Conservation (phyloP, 2,329 filamentous ascomycete species). For the Aspergillus sp. region DNA sequence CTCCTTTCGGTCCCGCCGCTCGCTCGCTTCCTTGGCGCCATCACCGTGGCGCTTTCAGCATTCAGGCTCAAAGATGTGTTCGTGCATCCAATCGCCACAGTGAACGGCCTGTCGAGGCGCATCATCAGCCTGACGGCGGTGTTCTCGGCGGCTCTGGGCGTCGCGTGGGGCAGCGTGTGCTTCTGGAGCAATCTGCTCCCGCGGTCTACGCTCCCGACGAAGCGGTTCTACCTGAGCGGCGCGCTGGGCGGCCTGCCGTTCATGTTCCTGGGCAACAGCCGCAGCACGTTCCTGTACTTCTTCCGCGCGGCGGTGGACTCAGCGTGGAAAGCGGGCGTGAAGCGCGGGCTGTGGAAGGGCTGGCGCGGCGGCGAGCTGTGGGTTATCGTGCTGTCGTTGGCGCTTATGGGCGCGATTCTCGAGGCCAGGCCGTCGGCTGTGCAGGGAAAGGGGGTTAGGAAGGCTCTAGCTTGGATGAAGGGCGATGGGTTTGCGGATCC, state of each 20-base stretch:
- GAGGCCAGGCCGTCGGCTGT: conserved; percentile 62
- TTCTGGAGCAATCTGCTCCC: conserved; percentile 76
- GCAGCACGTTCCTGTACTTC: conserved; percentile 68
- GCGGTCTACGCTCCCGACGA: conserved; percentile 62
- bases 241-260: conserved; percentile 71
- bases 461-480: conserved; percentile 62
- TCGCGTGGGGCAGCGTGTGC: conserved; percentile 81
- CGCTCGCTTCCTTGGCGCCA: conserved; percentile 58
- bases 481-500: conserved; percentile 70
- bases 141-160: conserved; percentile 72
- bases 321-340: conserved; percentile 87
- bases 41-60: conserved; percentile 60
- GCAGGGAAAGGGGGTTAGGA: conserved; percentile 57
- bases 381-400: conserved; percentile 71
- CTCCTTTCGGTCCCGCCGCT: conserved; percentile 71
- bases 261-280: conserved; percentile 53
- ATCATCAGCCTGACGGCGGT: conserved; percentile 70
- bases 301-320: conserved; percentile 70
- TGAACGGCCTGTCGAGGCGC: conserved; percentile 57
- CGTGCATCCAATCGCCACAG: conserved; percentile 55
- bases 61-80: conserved; percentile 60
- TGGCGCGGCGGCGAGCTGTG: conserved; percentile 74
- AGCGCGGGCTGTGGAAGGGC: conserved; percentile 78
- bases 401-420: conserved; percentile 67
- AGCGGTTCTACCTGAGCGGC: conserved; percentile 83